Evolutionary conservation across 2,329 filamentous ascomycete genomes (phyloP), one percentile per base, ranked within the genome.

Genomic region (Nigrospora sphaerica): DNA sequence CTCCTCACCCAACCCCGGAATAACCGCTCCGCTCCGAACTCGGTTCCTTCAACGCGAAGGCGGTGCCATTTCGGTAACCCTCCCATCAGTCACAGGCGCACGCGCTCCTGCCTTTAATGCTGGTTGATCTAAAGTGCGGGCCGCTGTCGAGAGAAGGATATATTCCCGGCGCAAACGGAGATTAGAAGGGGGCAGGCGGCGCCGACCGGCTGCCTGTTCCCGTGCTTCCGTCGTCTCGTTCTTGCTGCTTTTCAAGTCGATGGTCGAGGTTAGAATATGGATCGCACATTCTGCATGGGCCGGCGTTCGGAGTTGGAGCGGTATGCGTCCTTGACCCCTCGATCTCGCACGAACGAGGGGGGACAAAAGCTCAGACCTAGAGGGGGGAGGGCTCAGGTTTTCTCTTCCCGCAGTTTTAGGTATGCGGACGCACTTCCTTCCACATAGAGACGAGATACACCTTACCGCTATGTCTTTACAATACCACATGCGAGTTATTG

Each of bases 251-350:
- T 32, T 19, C 16, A n/a, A 14, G 12, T 37, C 18, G 42, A 19
- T 39, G 39, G 42, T 46, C 36, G 40, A 44, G 35, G 35, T 33
- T 46, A 42, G 47, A 41, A 41, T 32, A 23, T 28, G 31, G 44
- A 31, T 37, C 34, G 44, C 39, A 31, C 35, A 32, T 44, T 34
- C 23, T 33, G 47, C 44, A 46, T 49, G 44, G 44, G 32, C 36
- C 37, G 47, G 47, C 47, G 47, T 42, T 46, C 32, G 47, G 47
- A 37, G 40, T 46, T 39, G 34, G 39, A 39, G 33, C 14, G 4
- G 23, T 9, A 28, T 28, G 23, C 23, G 23, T 28, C 5, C 23
- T 9, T 9, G 23, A 28, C 23, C 23, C 23, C 23, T 28, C 7
- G 23, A 9, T 28, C 23, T 10, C 23, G 6, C 7, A 28, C 23